Evolutionary conservation across 352 stramenopile species (phyloP).

Genomic region (Globisporangium abappressorium): DNA sequence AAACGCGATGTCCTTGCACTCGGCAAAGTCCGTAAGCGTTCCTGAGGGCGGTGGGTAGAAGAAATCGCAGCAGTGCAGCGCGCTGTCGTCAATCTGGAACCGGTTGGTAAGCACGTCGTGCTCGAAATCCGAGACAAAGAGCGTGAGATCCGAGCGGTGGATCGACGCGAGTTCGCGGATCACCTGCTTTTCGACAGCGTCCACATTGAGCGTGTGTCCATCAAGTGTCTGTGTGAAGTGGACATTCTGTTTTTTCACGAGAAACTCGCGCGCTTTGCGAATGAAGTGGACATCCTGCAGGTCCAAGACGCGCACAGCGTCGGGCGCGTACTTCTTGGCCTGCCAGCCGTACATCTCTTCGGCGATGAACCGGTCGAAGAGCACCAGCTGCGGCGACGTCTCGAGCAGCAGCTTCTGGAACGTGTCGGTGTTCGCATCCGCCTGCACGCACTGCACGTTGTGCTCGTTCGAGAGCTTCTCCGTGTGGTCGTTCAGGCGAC

Average conservation of each 20-base stretch:
- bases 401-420: slow-evolving; percentile 68
- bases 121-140: slow-evolving; percentile 73
- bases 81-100: slow-evolving; percentile 53
- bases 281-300: slow-evolving; percentile 94
- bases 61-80: slow-evolving; percentile 62
- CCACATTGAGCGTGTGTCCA: slow-evolving; percentile 27
- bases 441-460: slow-evolving; percentile 59
- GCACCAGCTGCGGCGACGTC: slow-evolving; percentile 55
- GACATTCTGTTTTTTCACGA: slow-evolving; percentile 59
- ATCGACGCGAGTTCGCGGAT: slow-evolving; percentile 77
- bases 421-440: slow-evolving; percentile 63
- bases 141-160: slow-evolving; percentile 69
- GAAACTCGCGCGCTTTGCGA: slow-evolving; percentile 69
- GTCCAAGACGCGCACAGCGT: slow-evolving; percentile 86
- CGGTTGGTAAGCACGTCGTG: slow-evolving; percentile 47
- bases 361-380: slow-evolving; percentile 83
- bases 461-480: slow-evolving; percentile 36
- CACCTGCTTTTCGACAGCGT: slow-evolving; percentile 62
- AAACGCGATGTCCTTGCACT: slow-evolving; percentile 76
- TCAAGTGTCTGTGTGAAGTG: slow-evolving; percentile 39
- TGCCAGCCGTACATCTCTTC: slow-evolving; percentile 89
- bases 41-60: slow-evolving; percentile 48
- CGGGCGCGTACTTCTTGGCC: slow-evolving; percentile 64
- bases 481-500: slow-evolving; percentile 73
- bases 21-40: slow-evolving; percentile 20